Evolutionary conservation across 805 yeast genomes (phyloP), one percentile per base, ranked within the genome.

Genomic region (Saccharomycopsis sp.): DNA sequence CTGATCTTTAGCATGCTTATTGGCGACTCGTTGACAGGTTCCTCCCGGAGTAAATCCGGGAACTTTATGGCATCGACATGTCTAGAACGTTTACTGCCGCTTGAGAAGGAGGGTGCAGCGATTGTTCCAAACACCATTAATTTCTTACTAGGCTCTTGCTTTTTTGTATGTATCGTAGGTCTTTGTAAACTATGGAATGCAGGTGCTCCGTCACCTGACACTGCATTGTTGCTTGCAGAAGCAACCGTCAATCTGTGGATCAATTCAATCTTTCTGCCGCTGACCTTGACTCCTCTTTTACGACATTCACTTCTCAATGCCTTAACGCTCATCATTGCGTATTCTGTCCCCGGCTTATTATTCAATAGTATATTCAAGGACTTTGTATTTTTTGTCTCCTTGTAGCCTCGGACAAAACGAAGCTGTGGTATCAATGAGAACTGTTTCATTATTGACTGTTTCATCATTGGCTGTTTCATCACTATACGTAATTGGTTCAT

Each of bases 201-300:
- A 19, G 19, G 7, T 3, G 22, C 49, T 44, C 41, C 41, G 8
- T 44, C 49, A 44, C 8, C 22, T 17, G 49, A n/a, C 12, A 44
- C 19, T 12, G 22, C 7, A 44, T 7, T 17, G 19, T 44, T 8
- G 8, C 14, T 17, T 44, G 49, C 49, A 17, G 22, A 17, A 44
- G 49, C 19, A 3, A 7, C 22, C 2, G 52, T 12, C 75, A 68
- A 57, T 68, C 75, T 23, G 17, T 54, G 52, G 24, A 84, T 74
- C 23, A 85, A 70, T 34, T 85, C 89, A 8, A 77, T 69, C 65
- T 85, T 85, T 54, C 76, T 75, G 14, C 91, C 91, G n/a, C 81
- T 71, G 0, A 84, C 78, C 64, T 79, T 82, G 60, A 85, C 68
- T 0, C 88, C 87, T 61, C 85, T 76, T 58, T 72, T 73, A 58